These are phyloP conservation scores for Brassica nigra DNA, from an alignment of 345 rosid genomes.

Conservation along the genomic window DNA sequence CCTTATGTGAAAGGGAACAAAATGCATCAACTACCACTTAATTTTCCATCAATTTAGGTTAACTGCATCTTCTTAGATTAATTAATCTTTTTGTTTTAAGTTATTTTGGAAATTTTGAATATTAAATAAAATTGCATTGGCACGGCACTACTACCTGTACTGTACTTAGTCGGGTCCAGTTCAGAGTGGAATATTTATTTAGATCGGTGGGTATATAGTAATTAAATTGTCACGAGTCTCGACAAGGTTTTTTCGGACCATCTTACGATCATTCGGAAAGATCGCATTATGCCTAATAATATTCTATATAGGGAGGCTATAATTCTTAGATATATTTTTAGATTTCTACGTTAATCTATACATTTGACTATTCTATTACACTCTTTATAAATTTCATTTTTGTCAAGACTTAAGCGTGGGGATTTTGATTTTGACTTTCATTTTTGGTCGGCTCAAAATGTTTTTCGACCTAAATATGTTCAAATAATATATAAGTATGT, in stretches of 20 bases:
- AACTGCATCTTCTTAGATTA: not conserved
- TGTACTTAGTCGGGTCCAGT: slow-evolving; percentile 32
- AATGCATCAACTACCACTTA: slow-evolving; percentile 21
- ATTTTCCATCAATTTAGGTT: not conserved
- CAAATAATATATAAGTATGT: not conserved
- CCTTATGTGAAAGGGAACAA: not conserved
- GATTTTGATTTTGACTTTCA: not conserved
- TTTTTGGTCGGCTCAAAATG: not conserved
- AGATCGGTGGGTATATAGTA: slow-evolving; percentile 32
- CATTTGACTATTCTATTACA: not conserved
- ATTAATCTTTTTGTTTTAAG: not conserved
- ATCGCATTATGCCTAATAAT: slow-evolving; percentile 11
- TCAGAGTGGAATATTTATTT: slow-evolving; percentile 35
- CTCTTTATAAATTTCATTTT: not conserved
- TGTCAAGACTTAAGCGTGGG: not conserved
- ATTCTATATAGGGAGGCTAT: not conserved
- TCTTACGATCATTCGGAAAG: slow-evolving; percentile 3
- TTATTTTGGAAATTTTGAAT: slow-evolving; percentile 14
- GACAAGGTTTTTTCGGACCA: slow-evolving; percentile 24
- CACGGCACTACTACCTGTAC: slow-evolving; percentile 19
- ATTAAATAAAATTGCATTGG: slow-evolving; percentile 13
- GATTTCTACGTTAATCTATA: not conserved
- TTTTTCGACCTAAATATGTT: slow-evolving; percentile 9
- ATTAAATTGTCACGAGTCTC: slow-evolving; percentile 38
- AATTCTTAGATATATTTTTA: slow-evolving; percentile 12